Percentiles rank a stretch among this genome's conserved stretches.
Evolutionary conservation across 768 basidiomycete genomes (phyloP).

Genomic region (Lentinula sp.): DNA sequence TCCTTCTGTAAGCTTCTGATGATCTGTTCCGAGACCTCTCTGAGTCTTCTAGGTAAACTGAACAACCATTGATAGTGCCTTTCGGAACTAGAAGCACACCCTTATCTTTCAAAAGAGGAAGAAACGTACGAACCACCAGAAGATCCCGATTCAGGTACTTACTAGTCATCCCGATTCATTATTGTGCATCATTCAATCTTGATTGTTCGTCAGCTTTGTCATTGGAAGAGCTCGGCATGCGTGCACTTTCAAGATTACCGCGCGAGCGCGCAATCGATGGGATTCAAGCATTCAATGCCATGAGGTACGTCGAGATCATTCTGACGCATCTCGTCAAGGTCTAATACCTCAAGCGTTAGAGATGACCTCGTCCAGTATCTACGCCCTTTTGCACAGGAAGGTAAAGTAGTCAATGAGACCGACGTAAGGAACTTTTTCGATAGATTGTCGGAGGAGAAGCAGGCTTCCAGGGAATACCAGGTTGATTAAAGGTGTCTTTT

Average conservation of each 20-base stretch:
- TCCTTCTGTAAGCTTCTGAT: slow-evolving; percentile 34
- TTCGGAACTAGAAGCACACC: slow-evolving; percentile 41
- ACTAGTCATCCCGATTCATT: background rate
- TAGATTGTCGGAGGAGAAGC: slow-evolving; percentile 29
- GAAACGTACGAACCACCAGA: slow-evolving; percentile 83
- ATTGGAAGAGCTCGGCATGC: slow-evolving; percentile 78
- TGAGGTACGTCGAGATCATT: slow-evolving; percentile 52
- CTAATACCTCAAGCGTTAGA: slow-evolving; percentile 27
- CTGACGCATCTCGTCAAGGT: slow-evolving; percentile 1
- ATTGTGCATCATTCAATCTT: background rate
- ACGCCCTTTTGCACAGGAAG: slow-evolving; percentile 74
- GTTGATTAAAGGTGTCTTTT: background rate
- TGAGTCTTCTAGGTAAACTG: slow-evolving; percentile 2
- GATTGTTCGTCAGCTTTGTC: slow-evolving; percentile 48
- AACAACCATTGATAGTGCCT: slow-evolving; percentile 43
- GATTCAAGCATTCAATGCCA: slow-evolving; percentile 76
- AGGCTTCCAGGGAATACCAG: background rate
- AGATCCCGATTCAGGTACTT: slow-evolving; percentile 73
- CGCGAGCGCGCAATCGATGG: slow-evolving; percentile 80
- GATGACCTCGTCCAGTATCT: slow-evolving; percentile 68
- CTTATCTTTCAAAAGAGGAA: slow-evolving; percentile 70
- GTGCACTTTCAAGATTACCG: slow-evolving; percentile 67
- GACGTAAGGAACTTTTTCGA: slow-evolving; percentile 72
- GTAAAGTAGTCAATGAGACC: slow-evolving; percentile 65
- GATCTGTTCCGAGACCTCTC: background rate